phyloP scores from a whole-genome alignment of 306 rosid genomes.

The Corylus americana region DNA sequence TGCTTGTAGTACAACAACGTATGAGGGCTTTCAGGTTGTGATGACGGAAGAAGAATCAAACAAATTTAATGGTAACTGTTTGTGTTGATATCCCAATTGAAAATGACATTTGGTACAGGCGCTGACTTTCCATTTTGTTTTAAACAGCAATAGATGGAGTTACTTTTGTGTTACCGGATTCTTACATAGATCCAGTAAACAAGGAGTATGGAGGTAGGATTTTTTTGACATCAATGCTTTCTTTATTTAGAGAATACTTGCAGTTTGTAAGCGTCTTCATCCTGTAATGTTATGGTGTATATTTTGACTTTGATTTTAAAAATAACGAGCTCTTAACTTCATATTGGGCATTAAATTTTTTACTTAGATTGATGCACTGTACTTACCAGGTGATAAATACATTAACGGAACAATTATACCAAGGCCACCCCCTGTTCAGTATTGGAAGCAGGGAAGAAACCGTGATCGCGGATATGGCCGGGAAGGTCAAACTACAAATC shows the following conservation, averaged over 20 bases:
- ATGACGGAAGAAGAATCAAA: conserved; percentile 84
- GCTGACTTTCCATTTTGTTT: conserved; percentile 9
- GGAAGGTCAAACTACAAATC: conserved; percentile 29
- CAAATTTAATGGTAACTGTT: conserved; percentile 62
- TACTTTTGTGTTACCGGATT: conserved; percentile 78
- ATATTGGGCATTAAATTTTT: neutral
- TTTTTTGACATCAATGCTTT: neutral
- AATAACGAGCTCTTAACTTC: neutral
- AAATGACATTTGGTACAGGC: neutral
- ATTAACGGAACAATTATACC: conserved; percentile 76
- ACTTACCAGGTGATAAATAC: conserved; percentile 77
- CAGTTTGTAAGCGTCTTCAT: conserved; percentile 10
- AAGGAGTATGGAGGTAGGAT: conserved; percentile 86
- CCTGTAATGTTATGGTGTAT: neutral
- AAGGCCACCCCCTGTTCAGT: conserved; percentile 84
- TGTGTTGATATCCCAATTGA: neutral
- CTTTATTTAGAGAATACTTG: neutral
- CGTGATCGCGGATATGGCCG: conserved; percentile 44
- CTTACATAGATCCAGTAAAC: conserved; percentile 70
- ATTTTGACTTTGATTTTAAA: neutral
- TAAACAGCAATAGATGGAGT: conserved; percentile 71
- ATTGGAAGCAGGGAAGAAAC: conserved; percentile 54
- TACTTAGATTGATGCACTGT: conserved; percentile 7
- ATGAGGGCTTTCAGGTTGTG: conserved; percentile 78
- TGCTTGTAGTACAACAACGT: conserved; percentile 87